Conservation (phyloP, 768 basidiomycete genomes). For the Tylopilus sp. region DNA sequence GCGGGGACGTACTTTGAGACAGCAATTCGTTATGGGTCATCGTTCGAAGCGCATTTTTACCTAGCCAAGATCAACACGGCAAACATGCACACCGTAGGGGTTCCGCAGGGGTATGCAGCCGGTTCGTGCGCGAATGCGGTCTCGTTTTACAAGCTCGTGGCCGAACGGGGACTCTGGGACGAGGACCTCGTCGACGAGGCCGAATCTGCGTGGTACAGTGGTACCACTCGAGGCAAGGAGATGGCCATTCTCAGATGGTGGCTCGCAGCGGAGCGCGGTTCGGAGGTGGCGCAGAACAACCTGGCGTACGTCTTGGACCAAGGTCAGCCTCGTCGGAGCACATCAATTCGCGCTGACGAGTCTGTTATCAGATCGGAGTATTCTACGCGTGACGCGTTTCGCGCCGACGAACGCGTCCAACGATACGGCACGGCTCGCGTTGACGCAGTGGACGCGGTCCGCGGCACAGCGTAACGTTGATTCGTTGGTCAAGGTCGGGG, state of each 20-base stretch:
- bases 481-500: conserved; percentile 95
- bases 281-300: conserved; percentile 93
- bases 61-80: conserved; percentile 77
- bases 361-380: conserved; percentile 59
- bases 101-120: conserved; percentile 48
- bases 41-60: conserved; percentile 94
- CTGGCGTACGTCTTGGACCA: conserved; percentile 90
- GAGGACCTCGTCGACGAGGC: conserved; percentile 82
- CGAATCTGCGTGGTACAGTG: conserved; percentile 68
- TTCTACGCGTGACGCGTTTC: conserved; percentile 64
- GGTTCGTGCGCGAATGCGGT: conserved; percentile 89
- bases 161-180: conserved; percentile 87
- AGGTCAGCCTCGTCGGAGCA: conserved; percentile 47
- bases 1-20: conserved; percentile 79
- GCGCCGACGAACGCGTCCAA: conserved; percentile 73
- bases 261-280: conserved; percentile 91
- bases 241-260: conserved; percentile 91
- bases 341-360: conserved; percentile 28
- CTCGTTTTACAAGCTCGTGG: conserved; percentile 89
- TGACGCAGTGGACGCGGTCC: conserved; percentile 93
- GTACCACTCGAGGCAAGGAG: conserved; percentile 68
- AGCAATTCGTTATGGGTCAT: conserved; percentile 83
- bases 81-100: conserved; percentile 41
- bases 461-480: conserved; percentile 95
- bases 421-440: conserved; percentile 75